Evolutionary conservation across 2,329 filamentous ascomycete genomes (phyloP).

Genomic region (Colletotrichum brevisporum): DNA sequence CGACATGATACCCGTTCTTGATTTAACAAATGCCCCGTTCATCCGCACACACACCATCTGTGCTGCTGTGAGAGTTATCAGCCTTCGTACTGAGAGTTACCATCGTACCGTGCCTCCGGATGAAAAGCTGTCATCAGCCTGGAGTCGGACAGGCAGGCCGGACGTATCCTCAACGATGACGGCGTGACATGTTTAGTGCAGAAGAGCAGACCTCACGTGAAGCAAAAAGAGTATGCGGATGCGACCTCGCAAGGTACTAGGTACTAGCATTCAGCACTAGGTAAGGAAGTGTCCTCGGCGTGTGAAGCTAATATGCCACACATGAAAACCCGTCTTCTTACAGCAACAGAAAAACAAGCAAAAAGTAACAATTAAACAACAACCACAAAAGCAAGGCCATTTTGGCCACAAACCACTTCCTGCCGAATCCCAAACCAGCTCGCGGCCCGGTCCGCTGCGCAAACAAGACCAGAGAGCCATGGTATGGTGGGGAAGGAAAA

Average conservation of each 20-base stretch:
- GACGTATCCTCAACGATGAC: too few species aligned
- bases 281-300: slow-evolving; percentile 7
- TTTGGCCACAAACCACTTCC: slow-evolving; percentile 3
- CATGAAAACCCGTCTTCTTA: slow-evolving; percentile 22
- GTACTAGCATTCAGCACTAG: slow-evolving; percentile 36
- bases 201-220: neutral
- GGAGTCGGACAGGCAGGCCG: too few species aligned
- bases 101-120: too few species aligned
- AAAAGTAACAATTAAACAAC: too few species aligned
- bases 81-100: too few species aligned
- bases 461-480: neutral
- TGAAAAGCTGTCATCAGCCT: too few species aligned
- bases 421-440: neutral
- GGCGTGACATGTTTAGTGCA: neutral
- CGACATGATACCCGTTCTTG: slow-evolving; percentile 35
- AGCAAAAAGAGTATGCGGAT: slow-evolving; percentile 1
- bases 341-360: neutral
- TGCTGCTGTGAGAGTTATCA: too few species aligned
- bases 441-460: slow-evolving; percentile 6
- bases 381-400: neutral
- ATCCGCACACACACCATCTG: neutral
- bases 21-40: neutral
- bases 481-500: neutral
- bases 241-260: neutral
- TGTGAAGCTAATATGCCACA: slow-evolving; percentile 16